Percentiles rank a stretch among this genome's conserved stretches.
These are phyloP conservation scores for Antitrichia curtipendula DNA, from an alignment of 225 moss, liverwort and hornwort genomes.

Conservation along the genomic window DNA sequence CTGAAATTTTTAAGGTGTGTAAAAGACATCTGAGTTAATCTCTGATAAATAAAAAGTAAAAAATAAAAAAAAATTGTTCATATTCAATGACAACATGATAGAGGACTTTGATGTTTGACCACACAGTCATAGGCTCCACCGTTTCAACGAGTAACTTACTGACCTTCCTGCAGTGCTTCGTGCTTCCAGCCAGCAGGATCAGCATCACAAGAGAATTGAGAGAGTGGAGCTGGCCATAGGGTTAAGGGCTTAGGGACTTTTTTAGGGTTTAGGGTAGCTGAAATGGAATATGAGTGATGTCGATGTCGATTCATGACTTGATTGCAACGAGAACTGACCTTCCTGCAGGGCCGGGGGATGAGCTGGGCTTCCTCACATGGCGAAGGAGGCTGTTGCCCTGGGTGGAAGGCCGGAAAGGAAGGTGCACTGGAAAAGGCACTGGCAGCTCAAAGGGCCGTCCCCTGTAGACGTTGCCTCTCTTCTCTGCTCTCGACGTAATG, in stretches of 20 bases:
- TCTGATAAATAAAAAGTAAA: background rate
- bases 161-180: background rate
- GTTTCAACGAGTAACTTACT: background rate
- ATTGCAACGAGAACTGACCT: constrained; percentile 5
- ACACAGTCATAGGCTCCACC: background rate
- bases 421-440: constrained; percentile 19
- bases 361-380: constrained; percentile 1
- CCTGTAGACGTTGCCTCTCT: constrained; percentile 14
- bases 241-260: background rate
- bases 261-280: background rate
- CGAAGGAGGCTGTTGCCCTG: constrained; percentile 7
- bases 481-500: constrained; percentile 6
- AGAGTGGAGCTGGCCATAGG: background rate
- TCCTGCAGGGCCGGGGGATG: background rate
- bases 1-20: fast-evolving
- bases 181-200: background rate
- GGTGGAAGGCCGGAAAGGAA: constrained; percentile 21
- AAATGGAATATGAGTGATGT: background rate
- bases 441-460: constrained; percentile 21
- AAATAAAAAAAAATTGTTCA: background rate
- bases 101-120: background rate
- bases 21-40: background rate
- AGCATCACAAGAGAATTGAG: background rate
- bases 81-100: background rate
- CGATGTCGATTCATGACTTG: background rate